These are phyloP conservation scores for Dendrocalamus sinicus DNA, from an alignment of 176 grass and related monocot species.

Conservation along the genomic window DNA sequence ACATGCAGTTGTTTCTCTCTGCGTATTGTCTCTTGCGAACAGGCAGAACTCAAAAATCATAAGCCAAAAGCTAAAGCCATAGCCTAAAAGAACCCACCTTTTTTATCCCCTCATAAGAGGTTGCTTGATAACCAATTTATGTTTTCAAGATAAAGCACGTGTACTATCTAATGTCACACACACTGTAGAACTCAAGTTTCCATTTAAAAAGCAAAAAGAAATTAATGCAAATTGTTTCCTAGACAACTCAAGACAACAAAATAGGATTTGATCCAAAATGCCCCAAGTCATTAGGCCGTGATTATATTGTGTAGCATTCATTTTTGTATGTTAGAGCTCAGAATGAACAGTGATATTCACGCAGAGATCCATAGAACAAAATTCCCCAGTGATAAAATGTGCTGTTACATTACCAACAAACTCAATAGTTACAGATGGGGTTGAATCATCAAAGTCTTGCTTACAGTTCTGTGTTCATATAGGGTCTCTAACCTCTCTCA, in stretches of 20 bases:
- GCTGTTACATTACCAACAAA: slow-evolving; percentile 18
- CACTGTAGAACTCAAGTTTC: not conserved
- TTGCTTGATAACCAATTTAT: slow-evolving; percentile 4
- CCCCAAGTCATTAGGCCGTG: not conserved
- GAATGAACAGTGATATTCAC: not conserved
- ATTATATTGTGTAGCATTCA: not conserved
- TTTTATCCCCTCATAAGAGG: not conserved
- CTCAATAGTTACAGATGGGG: slow-evolving; percentile 4
- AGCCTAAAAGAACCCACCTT: no score
- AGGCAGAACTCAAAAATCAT: no score
- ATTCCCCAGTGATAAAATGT: slow-evolving; percentile 5
- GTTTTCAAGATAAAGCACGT: slow-evolving; percentile 39
- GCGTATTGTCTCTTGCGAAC: no score
- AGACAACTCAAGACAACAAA: slow-evolving; percentile 6
- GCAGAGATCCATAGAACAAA: slow-evolving; percentile 27
- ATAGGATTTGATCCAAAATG: slow-evolving; percentile 17
- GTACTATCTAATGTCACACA: slow-evolving; percentile 19
- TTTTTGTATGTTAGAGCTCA: slow-evolving; percentile 25
- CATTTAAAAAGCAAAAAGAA: slow-evolving; percentile 2
- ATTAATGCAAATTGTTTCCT: slow-evolving; percentile 4
- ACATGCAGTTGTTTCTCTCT: no score
- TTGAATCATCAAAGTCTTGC: slow-evolving; percentile 23
- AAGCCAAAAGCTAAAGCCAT: no score
- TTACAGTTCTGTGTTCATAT: slow-evolving; percentile 6
- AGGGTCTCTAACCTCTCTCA: slow-evolving; percentile 8